Evolutionary conservation across 176 grass and related monocot genomes (phyloP).

Genomic region (Hordeum marinum): DNA sequence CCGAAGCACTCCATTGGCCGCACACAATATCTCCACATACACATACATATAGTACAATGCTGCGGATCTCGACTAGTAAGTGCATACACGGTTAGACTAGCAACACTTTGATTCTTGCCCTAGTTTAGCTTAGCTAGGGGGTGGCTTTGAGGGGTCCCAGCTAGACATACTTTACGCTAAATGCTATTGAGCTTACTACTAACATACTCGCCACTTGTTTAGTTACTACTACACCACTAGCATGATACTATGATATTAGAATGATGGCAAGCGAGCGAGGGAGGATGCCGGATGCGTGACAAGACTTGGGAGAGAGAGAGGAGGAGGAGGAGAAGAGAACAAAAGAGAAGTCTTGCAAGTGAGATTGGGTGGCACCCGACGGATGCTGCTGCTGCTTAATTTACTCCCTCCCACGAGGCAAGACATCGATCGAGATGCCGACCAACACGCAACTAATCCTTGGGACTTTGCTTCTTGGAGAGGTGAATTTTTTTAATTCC

Average conservation of each 20-base stretch:
- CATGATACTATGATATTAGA: background rate
- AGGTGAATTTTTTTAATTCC: background rate
- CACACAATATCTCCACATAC: background rate
- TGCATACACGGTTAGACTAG: background rate
- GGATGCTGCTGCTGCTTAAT: conserved; percentile 40
- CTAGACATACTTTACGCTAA: conserved; percentile 36
- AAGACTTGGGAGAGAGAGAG: background rate
- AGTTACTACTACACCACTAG: background rate
- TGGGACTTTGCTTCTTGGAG: background rate
- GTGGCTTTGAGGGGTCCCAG: conserved; percentile 29
- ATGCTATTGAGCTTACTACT: background rate
- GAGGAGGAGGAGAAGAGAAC: conserved; percentile 61
- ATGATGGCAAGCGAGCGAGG: background rate
- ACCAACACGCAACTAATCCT: conserved; percentile 12
- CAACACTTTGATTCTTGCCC: conserved; percentile 17
- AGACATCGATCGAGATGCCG: conserved; percentile 20
- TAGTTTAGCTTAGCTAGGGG: conserved; percentile 8
- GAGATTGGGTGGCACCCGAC: conserved; percentile 58
- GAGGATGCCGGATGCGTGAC: conserved; percentile 31
- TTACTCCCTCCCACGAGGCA: conserved; percentile 32
- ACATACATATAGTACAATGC: background rate
- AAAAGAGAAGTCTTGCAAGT: conserved; percentile 69
- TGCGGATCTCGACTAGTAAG: conserved; percentile 25
- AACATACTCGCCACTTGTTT: background rate
- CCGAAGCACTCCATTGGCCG: background rate